Evolutionary conservation across 2,329 filamentous ascomycete species (phyloP).

Genomic region (Nemania diffusa): DNA sequence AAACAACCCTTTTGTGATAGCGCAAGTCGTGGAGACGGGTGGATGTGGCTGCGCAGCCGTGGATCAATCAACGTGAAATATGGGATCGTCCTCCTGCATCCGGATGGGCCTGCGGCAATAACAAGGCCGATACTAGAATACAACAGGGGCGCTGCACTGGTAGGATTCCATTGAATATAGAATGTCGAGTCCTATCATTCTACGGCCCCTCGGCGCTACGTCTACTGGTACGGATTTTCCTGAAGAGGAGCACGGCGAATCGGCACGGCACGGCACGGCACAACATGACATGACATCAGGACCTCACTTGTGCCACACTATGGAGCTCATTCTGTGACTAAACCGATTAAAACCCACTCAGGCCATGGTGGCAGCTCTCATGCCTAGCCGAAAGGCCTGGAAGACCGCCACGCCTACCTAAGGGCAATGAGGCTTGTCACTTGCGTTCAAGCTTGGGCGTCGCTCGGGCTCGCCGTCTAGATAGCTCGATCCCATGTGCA

Average conservation of each 20-base stretch:
- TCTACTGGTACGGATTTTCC: slow-evolving; percentile 19
- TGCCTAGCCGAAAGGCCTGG: slow-evolving; percentile 30
- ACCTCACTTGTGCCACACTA: slow-evolving; percentile 34
- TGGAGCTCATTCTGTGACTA: slow-evolving; percentile 24
- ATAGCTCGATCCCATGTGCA: slow-evolving; percentile 5
- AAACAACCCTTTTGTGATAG: slow-evolving; percentile 21
- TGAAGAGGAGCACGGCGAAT: slow-evolving; percentile 23
- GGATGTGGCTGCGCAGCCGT: slow-evolving; percentile 36
- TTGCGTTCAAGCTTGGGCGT: slow-evolving; percentile 28
- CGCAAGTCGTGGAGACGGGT: slow-evolving; percentile 24
- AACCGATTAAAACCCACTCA: slow-evolving; percentile 17
- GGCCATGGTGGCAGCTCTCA: slow-evolving; percentile 27
- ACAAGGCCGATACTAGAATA: slow-evolving; percentile 28
- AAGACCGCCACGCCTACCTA: slow-evolving; percentile 27
- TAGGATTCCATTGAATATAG: slow-evolving; percentile 28
- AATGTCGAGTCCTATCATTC: slow-evolving; percentile 18
- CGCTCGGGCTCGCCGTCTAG: slow-evolving; percentile 19
- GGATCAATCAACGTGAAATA: slow-evolving; percentile 29
- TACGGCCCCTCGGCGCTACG: slow-evolving; percentile 7
- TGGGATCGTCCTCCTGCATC: slow-evolving; percentile 29
- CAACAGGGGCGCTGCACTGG: slow-evolving; percentile 37
- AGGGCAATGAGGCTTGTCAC: slow-evolving; percentile 19
- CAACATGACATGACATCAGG: slow-evolving; percentile 27
- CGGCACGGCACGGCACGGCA: slow-evolving; percentile 25
- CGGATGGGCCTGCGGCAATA: slow-evolving; percentile 28